Percentiles rank a stretch among this genome's conserved stretches.
Evolutionary conservation across 2,329 filamentous ascomycete genomes (phyloP).

Genomic region (Colletotrichum musae): DNA sequence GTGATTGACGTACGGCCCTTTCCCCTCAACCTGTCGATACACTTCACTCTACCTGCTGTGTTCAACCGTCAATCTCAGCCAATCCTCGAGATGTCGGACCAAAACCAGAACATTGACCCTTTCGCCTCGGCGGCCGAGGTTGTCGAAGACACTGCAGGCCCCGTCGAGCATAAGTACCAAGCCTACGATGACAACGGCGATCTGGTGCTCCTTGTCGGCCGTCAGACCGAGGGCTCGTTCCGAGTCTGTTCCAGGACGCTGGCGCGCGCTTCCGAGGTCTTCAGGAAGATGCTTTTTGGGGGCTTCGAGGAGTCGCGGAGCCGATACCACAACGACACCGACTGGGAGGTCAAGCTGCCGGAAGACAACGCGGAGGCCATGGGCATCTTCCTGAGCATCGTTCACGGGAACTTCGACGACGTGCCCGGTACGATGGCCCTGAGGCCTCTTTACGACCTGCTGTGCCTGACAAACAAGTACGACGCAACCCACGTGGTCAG

Average conservation of each 20-base stretch:
- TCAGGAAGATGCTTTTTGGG: constrained; percentile 49
- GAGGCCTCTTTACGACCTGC: constrained; percentile 46
- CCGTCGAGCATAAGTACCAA: no score
- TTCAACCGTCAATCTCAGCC: no score
- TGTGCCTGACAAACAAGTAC: constrained; percentile 50
- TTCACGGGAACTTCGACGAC: constrained; percentile 47
- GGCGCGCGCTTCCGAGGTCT: constrained; percentile 46
- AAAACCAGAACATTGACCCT: no score
- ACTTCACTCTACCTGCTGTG: no score
- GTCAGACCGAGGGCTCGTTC: constrained; percentile 25
- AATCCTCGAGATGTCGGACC: no score
- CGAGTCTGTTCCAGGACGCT: constrained; percentile 48
- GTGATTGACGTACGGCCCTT: no score
- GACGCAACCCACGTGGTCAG: constrained; percentile 43
- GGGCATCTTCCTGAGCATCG: constrained; percentile 48
- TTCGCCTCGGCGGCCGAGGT: no score
- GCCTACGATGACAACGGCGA: background rate
- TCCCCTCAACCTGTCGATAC: no score
- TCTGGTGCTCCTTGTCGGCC: background rate
- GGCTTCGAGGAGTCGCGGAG: constrained; percentile 46
- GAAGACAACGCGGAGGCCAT: constrained; percentile 50
- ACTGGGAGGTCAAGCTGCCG: constrained; percentile 49
- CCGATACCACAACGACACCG: background rate
- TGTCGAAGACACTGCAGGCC: no score
- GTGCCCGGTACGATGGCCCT: constrained; percentile 45